Conservation (phyloP, 1,284 basidiomycete genomes). For the Ceratobasidium sp. region DNA sequence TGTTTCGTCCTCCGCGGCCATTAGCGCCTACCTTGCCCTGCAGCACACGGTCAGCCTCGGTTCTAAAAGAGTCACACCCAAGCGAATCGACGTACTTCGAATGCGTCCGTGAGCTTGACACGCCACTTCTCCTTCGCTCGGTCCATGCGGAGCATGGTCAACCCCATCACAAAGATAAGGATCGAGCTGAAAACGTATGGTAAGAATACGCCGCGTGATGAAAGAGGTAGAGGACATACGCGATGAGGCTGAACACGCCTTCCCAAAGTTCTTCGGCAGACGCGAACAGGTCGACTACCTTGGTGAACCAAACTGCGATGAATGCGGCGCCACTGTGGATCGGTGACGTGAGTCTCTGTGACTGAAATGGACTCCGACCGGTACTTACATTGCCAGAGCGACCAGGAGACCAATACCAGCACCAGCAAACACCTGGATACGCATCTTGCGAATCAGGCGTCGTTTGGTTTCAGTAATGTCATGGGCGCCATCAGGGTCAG, state of each 20-base stretch:
- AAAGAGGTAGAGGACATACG: constrained; percentile 55
- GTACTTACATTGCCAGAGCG: constrained; percentile 71
- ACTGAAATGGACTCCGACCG: constrained; percentile 57
- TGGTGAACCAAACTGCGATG: constrained; percentile 83
- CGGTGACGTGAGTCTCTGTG: constrained; percentile 54
- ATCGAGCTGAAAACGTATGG: constrained; percentile 55
- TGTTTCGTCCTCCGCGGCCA: constrained; percentile 49
- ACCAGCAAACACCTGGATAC: constrained; percentile 72
- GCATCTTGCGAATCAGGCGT: constrained; percentile 36
- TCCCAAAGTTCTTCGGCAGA: constrained; percentile 69
- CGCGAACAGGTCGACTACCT: constrained; percentile 73
- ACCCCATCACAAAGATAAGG: constrained; percentile 85
- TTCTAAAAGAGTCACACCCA: constrained; percentile 18
- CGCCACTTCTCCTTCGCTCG: constrained; percentile 89
- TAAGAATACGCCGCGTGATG: constrained; percentile 28
- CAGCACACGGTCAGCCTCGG: constrained; percentile 43
- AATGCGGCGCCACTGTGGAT: constrained; percentile 67
- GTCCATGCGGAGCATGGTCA: constrained; percentile 80
- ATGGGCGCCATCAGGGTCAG: constrained; percentile 39
- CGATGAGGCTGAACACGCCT: constrained; percentile 85
- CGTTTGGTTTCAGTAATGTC: constrained; percentile 31
- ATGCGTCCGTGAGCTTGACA: constrained; percentile 83
- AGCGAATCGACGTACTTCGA: constrained; percentile 55
- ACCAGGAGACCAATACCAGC: constrained; percentile 77
- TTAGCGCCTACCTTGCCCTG: constrained; percentile 44